Base-by-base conservation (phyloP, 352 stramenopile species). In the Pythium coloratum region DNA sequence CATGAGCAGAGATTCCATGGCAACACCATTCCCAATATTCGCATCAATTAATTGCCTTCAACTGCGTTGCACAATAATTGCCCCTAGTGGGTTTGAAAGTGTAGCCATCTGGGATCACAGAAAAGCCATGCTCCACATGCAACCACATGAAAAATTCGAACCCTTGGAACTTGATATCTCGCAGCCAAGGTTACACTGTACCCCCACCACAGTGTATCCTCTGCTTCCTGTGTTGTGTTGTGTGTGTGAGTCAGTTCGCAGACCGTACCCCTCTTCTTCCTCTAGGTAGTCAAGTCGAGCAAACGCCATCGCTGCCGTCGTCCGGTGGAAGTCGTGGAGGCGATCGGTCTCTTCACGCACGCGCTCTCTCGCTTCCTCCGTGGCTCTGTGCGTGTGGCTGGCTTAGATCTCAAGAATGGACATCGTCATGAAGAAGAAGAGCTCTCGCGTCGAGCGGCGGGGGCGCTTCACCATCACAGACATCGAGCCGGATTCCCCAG, bases 401-500 rank as follows among this genome's bases (percentile, higher is more conserved):
- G 7, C 10, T 6, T 47, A 20, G 44, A 51, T 30, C 44, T 4
- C n/a, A 32, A 60, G 64, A 55, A 50, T n/a, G 56, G 56, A 40
- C 3, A n/a, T 34, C 13, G 28, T 38, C n/a, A 49, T 16, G 24
- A 34, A 47, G 47, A 66, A 53, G 30, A 73, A 69, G 49, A 60
- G 69, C 57, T 76, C 67, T 72, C 83, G 83, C 38, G 84, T 94
- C 10, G 80, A 94, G 74, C 76, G 81, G 69, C 83, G 85, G 59
- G 84, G 86, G 9, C 82, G 86, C 72, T 94, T 94, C 70, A 94
- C 86, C 5, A 94, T 94, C 73, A 91, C 80, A 6, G 83, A 92
- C 66, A 85, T 94, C 60, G 70, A 86, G 53, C 81, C 82, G 2
- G 79, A 75, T 28, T 91, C 82, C 24, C 64, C 76, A n/a, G 66